These are phyloP conservation scores for Meyerozyma elateridarum DNA, from an alignment of 1,139 yeast genomes.

Conservation along the genomic window DNA sequence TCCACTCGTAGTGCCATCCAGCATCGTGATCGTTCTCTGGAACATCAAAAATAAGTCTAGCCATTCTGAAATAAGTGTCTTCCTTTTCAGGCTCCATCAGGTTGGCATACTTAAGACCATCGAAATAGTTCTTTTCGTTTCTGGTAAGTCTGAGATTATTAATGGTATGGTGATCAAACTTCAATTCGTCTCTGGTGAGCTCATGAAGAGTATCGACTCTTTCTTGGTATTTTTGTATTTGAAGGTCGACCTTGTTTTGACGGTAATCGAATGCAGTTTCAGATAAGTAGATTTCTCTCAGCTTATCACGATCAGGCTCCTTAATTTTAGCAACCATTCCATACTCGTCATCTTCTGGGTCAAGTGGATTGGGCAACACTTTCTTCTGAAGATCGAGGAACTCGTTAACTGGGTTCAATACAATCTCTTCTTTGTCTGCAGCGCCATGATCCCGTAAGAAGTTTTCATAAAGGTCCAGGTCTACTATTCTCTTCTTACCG, in stretches of 20 bases:
- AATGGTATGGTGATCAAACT: conserved; percentile 13
- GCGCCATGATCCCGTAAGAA: conserved; percentile 17
- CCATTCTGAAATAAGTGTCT: conserved; percentile 18
- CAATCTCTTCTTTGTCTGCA: conserved; percentile 12
- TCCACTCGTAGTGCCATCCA: conserved; percentile 40
- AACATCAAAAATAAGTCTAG: conserved; percentile 8
- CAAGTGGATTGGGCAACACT: conserved; percentile 16
- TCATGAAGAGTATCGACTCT: conserved; percentile 10
- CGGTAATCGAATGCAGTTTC: conserved; percentile 16
- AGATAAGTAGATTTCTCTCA: conserved; percentile 13
- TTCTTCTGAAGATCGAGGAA: conserved; percentile 14
- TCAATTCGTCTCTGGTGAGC: conserved; percentile 16
- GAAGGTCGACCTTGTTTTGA: conserved; percentile 12
- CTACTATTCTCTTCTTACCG: conserved; percentile 19
- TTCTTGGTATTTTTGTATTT: conserved; percentile 11
- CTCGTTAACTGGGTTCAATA: conserved; percentile 19
- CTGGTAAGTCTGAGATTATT: conserved; percentile 12
- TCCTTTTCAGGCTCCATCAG: conserved; percentile 19
- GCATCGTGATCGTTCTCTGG: conserved; percentile 21
- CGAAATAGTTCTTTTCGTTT: conserved; percentile 21
- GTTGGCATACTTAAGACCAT: conserved; percentile 21
- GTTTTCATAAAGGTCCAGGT: conserved; percentile 21
- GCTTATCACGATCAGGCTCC: conserved; percentile 11
- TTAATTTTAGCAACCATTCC: conserved; percentile 19
- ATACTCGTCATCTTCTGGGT: conserved; percentile 18